Evolutionary conservation across 768 basidiomycete genomes (phyloP).

Genomic region (Naematelia aurantialba): DNA sequence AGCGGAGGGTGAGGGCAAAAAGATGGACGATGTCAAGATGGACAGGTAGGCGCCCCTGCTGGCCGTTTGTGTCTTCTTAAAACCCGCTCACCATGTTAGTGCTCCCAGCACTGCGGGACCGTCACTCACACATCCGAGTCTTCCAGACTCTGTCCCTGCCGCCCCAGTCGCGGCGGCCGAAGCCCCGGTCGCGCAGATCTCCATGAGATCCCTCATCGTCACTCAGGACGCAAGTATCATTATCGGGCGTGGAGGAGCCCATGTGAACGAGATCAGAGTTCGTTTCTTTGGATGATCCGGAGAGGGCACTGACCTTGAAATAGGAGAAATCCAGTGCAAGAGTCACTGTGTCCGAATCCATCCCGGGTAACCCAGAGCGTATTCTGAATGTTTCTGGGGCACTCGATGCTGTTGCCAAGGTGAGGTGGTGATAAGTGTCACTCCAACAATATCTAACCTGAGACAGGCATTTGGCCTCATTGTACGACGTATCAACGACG

Average conservation of each 20-base stretch:
- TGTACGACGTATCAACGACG: conserved; percentile 97
- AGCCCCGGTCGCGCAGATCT: conserved; percentile 64
- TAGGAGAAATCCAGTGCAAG: conserved; percentile 80
- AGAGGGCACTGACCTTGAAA: conserved; percentile 4
- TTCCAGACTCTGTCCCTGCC: conserved; percentile 24
- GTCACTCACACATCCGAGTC: conserved; percentile 15
- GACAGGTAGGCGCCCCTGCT: conserved; percentile 28
- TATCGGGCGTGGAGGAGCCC: conserved; percentile 90
- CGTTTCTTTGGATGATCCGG: conserved; percentile 8
- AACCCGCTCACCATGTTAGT: conserved; percentile 4
- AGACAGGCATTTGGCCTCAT: conserved; percentile 93
- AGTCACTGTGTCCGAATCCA: conserved; percentile 96
- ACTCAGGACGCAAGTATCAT: conserved; percentile 99
- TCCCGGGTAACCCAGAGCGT: conserved; percentile 98
- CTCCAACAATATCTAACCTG: not conserved
- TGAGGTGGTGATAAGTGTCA: conserved; percentile 48
- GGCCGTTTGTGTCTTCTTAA: not conserved
- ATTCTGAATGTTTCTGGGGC: conserved; percentile 95
- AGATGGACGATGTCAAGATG: conserved; percentile 35
- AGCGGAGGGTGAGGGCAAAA: conserved; percentile 7
- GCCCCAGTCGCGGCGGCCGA: conserved; percentile 34
- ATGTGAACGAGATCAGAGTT: conserved; percentile 97
- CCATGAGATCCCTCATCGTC: conserved; percentile 97
- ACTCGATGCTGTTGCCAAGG: conserved; percentile 98
- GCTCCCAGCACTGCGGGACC: conserved; percentile 28